Percentiles rank a stretch among this genome's conserved stretches.
Evolutionary conservation across 2,329 filamentous ascomycete genomes (phyloP).

Genomic region (Gnomoniopsis smithogilvyi): DNA sequence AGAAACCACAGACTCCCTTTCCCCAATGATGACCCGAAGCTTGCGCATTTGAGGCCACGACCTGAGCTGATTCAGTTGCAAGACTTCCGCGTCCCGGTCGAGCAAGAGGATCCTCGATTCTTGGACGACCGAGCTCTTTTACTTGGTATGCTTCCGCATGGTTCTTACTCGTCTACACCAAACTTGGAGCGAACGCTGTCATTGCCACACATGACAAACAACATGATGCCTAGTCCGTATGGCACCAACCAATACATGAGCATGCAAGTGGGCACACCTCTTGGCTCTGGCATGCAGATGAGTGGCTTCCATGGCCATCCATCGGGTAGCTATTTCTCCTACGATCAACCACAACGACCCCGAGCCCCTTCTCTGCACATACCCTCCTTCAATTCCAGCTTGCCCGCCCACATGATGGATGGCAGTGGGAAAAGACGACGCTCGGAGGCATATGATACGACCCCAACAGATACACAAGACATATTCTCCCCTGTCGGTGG

Average conservation of each 20-base stretch:
- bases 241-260: conserved; percentile 12
- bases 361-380: conserved; percentile 9
- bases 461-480: conserved; percentile 1
- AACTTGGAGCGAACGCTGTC: conserved; percentile 13
- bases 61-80: conserved; percentile 56
- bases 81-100: conserved; percentile 64
- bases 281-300: conserved; percentile 5
- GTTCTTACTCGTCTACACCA: background rate
- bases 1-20: conserved; percentile 54
- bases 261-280: conserved; percentile 4
- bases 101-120: conserved; percentile 48
- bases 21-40: conserved; percentile 52
- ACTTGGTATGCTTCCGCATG: conserved; percentile 8
- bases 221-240: conserved; percentile 11
- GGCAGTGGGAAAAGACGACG: conserved; percentile 10
- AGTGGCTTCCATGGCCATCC: conserved; percentile 5
- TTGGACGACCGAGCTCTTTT: conserved; percentile 17
- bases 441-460: conserved; percentile 9
- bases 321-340: background rate
- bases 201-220: conserved; percentile 8
- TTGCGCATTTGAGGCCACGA: conserved; percentile 52
- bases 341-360: conserved; percentile 6
- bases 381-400: background rate
- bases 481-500: conserved; percentile 11
- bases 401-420: conserved; percentile 8